Conservation (phyloP, 768 basidiomycete species). For the Mycena latifolia region DNA sequence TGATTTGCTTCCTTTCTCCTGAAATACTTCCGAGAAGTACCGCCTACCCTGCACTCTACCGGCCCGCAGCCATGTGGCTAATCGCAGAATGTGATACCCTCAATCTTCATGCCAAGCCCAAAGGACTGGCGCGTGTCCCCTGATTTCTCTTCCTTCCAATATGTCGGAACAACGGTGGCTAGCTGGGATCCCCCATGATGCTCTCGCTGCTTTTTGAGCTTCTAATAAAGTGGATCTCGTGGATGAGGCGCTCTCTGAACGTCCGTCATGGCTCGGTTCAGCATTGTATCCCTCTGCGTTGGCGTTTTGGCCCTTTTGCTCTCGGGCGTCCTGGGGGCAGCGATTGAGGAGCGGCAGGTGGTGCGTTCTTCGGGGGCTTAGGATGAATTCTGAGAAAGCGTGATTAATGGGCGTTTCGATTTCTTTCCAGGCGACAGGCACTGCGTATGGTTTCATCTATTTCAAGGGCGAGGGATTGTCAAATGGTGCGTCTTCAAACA, state of each 20-base stretch:
- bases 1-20: too few species aligned
- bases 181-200: neutral
- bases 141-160: neutral
- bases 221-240: too few species aligned
- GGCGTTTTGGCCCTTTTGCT: neutral
- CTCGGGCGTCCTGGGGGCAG: neutral
- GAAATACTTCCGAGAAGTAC: too few species aligned
- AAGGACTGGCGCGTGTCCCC: neutral
- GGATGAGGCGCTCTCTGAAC: too few species aligned
- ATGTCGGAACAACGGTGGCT: neutral
- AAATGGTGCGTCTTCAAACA: slow-evolving; percentile 19
- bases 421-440: slow-evolving; percentile 6
- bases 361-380: neutral
- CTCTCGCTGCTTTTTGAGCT: neutral
- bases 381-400: too few species aligned
- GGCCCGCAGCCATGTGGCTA: too few species aligned
- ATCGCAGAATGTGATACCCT: too few species aligned
- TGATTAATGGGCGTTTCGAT: too few species aligned
- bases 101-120: neutral
- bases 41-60: too few species aligned
- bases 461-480: slow-evolving; percentile 26
- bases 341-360: slow-evolving; percentile 14
- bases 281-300: neutral
- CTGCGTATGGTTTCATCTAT: slow-evolving; percentile 29
- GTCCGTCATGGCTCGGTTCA: neutral